Percentiles rank a stretch among this genome's conserved stretches.
Conservation (phyloP, 768 basidiomycete species). For the Porpolomopsis calyptriformis region DNA sequence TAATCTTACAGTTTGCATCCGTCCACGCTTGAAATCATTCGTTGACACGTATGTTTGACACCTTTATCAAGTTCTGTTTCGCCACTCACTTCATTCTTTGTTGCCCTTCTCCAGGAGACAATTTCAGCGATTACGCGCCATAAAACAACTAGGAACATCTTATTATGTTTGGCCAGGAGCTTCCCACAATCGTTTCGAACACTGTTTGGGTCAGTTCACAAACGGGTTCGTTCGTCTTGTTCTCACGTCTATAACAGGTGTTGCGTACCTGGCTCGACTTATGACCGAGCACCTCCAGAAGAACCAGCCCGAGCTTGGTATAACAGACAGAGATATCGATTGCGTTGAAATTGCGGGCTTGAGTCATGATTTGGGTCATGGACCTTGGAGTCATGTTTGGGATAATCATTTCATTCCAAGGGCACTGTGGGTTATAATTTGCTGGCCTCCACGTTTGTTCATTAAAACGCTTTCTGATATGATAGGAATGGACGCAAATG, state of each 20-base stretch:
- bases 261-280: slow-evolving; percentile 60
- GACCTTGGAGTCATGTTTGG: slow-evolving; percentile 83
- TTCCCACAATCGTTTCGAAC: slow-evolving; percentile 75
- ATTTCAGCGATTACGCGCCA: slow-evolving; percentile 65
- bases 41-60: slow-evolving; percentile 55
- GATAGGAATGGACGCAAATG: slow-evolving; percentile 37
- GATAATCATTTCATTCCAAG: slow-evolving; percentile 61
- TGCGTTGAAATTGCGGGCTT: slow-evolving; percentile 76
- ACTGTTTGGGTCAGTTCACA: slow-evolving; percentile 53
- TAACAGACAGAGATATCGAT: slow-evolving; percentile 60
- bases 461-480: background rate
- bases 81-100: slow-evolving; percentile 2
- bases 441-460: background rate
- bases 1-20: slow-evolving; percentile 26
- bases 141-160: slow-evolving; percentile 75
- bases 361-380: slow-evolving; percentile 80
- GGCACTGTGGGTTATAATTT: slow-evolving; percentile 41
- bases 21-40: slow-evolving; percentile 28
- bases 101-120: slow-evolving; percentile 36
- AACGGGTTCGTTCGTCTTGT: background rate
- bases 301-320: slow-evolving; percentile 50
- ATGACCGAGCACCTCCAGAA: slow-evolving; percentile 47
- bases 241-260: slow-evolving; percentile 36
- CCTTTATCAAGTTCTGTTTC: background rate
- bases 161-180: slow-evolving; percentile 72